Conservation (phyloP, 2,329 filamentous ascomycete genomes). For the Emergomyces orientalis region DNA sequence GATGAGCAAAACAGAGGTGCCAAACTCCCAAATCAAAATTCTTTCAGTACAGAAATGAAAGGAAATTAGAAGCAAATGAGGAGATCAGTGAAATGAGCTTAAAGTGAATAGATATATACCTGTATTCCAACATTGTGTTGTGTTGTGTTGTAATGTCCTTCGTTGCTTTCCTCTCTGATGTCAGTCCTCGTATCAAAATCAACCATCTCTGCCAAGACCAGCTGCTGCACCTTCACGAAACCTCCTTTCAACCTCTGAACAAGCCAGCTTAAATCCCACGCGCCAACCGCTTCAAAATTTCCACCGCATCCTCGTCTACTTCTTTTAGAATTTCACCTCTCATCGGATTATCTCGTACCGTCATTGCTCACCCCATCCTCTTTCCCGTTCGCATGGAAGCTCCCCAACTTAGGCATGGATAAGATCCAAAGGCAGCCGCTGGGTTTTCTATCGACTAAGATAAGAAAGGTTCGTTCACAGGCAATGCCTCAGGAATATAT, state of each 20-base stretch:
- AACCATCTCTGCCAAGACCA: neutral
- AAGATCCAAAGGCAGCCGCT: conserved; percentile 37
- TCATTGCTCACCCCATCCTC: neutral
- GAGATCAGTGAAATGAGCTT: neutral
- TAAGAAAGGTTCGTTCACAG: conserved; percentile 31
- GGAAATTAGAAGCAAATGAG: neutral
- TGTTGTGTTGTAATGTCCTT: neutral
- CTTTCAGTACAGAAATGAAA: neutral
- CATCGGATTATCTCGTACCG: neutral
- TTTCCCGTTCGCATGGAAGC: neutral
- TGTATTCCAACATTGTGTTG: neutral
- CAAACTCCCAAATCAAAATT: too few relatives aligned
- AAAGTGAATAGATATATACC: neutral
- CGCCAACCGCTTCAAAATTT: neutral
- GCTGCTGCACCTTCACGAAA: too few relatives aligned
- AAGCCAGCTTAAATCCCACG: neutral
- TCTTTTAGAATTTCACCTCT: neutral
- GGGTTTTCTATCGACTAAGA: conserved; percentile 31
- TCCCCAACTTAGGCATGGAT: conserved; percentile 23
- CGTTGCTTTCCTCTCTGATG: neutral
- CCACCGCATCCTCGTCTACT: neutral
- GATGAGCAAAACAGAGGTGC: neutral
- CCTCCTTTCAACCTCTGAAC: neutral
- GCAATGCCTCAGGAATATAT: neutral
- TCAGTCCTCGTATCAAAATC: neutral